Conservation (phyloP, 2,329 filamentous ascomycete genomes). For the Calycina marina region DNA sequence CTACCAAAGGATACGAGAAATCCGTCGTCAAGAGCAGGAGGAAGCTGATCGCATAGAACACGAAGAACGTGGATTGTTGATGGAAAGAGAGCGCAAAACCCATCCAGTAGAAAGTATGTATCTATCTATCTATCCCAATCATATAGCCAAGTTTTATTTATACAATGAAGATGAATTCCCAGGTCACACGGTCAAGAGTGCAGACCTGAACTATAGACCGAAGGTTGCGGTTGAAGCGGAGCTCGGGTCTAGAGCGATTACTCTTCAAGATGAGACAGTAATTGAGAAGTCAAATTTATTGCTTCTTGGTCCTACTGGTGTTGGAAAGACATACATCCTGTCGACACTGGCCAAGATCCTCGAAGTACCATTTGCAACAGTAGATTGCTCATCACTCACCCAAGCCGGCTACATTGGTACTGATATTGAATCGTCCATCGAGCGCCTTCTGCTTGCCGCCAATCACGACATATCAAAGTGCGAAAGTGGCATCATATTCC, state of each 20-base stretch:
- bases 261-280: slow-evolving; percentile 11
- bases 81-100: slow-evolving; percentile 31
- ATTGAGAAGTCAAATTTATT: slow-evolving; percentile 95
- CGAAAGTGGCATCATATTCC: slow-evolving; percentile 84
- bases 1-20: slow-evolving; percentile 72
- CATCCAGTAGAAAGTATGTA: slow-evolving; percentile 73
- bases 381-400: slow-evolving; percentile 89
- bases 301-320: slow-evolving; percentile 79
- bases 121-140: slow-evolving; percentile 8
- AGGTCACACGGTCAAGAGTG: slow-evolving; percentile 27
- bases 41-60: slow-evolving; percentile 52
- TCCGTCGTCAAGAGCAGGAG: slow-evolving; percentile 64
- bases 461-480: slow-evolving; percentile 77
- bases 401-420: slow-evolving; percentile 97
- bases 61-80: slow-evolving; percentile 33
- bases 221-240: slow-evolving; percentile 9
- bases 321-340: slow-evolving; percentile 91
- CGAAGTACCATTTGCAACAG: slow-evolving; percentile 92
- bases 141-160: neutral
- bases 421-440: slow-evolving; percentile 91
- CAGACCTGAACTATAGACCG: slow-evolving; percentile 13
- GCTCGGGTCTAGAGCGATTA: slow-evolving; percentile 11
- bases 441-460: slow-evolving; percentile 75
- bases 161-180: slow-evolving; percentile 35
- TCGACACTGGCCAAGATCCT: slow-evolving; percentile 73